These are phyloP conservation scores for Phytopythium boreale DNA, from an alignment of 352 stramenopile genomes.

Conservation along the genomic window DNA sequence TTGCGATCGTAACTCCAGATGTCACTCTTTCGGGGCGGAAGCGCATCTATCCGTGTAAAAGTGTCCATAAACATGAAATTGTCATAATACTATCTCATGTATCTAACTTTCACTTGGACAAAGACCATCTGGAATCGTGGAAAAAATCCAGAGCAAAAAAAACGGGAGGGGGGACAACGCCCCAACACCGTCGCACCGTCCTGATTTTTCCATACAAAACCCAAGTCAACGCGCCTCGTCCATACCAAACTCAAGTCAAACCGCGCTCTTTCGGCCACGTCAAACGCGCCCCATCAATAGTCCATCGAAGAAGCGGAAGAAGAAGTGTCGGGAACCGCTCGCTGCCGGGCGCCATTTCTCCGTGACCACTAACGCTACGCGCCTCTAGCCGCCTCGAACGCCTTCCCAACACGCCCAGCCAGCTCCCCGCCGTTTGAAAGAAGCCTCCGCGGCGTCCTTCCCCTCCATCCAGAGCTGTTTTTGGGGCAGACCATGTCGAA, in stretches of 20 bases:
- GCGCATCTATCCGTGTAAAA: background rate
- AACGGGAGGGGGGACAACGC: background rate
- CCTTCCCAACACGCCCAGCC: background rate
- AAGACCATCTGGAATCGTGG: background rate
- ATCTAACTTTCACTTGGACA: background rate
- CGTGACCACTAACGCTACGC: background rate
- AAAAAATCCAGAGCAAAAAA: conserved; percentile 3
- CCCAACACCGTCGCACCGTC: background rate
- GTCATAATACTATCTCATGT: background rate
- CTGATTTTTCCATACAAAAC: conserved; percentile 2
- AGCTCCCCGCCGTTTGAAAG: background rate
- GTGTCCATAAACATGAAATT: background rate
- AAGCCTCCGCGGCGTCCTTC: background rate
- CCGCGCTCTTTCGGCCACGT: background rate
- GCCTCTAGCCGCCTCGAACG: background rate
- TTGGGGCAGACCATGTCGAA: conserved; percentile 52
- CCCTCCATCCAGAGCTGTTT: background rate
- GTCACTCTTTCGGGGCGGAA: background rate
- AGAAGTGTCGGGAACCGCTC: background rate
- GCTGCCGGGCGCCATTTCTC: background rate
- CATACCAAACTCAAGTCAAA: background rate
- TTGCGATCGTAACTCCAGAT: background rate
- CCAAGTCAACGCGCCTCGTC: background rate
- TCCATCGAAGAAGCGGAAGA: background rate
- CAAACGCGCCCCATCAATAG: background rate